Conservation (phyloP, 2,329 filamentous ascomycete species). For the Tympanopsis confertula region DNA sequence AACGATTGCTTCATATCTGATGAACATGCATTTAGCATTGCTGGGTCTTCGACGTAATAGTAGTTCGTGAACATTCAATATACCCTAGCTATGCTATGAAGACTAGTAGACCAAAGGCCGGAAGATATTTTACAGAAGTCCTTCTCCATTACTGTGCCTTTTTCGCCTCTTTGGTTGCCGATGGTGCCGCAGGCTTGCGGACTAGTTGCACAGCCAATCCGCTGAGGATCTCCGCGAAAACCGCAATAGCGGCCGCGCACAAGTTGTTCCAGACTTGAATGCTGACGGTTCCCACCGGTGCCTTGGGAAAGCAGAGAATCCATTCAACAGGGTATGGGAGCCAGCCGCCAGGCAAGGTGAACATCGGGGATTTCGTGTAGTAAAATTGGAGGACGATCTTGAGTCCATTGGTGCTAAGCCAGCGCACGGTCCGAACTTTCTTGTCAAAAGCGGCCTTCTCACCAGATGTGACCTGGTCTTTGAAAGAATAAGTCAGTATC, state of each 20-base stretch:
- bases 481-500: neutral
- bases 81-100: no score
- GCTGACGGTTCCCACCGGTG: constrained; percentile 81
- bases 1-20: constrained; percentile 1
- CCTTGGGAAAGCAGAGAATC: constrained; percentile 80
- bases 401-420: constrained; percentile 69
- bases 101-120: no score
- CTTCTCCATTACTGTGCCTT: neutral
- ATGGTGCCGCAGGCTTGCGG: no score
- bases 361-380: constrained; percentile 79
- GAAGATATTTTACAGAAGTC: no score
- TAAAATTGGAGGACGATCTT: constrained; percentile 82
- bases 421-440: constrained; percentile 36
- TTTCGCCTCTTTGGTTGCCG: neutral
- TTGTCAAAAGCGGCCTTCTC: neutral
- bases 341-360: constrained; percentile 86
- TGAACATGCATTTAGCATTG: no score
- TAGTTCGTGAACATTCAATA: no score
- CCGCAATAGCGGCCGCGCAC: constrained; percentile 63
- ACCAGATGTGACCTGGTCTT: neutral
- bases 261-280: constrained; percentile 88
- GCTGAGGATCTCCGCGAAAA: constrained; percentile 59
- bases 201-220: no score
- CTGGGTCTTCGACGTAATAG: no score
- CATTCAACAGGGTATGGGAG: constrained; percentile 89